These are phyloP conservation scores for Teratosphaeria zuluensis DNA, from an alignment of 2,329 filamentous ascomycete genomes.

Conservation along the genomic window DNA sequence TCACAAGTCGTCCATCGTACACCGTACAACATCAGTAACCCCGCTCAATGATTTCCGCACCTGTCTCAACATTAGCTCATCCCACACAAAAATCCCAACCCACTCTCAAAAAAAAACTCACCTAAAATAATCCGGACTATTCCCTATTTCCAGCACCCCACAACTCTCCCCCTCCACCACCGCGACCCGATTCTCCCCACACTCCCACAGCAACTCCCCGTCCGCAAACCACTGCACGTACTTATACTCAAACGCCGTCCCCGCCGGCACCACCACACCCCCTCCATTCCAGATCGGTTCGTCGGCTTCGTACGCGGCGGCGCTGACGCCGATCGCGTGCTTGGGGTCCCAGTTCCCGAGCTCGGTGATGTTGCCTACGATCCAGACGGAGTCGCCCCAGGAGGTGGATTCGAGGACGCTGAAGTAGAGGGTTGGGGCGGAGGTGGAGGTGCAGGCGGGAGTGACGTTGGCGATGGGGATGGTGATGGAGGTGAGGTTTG, in stretches of 20 bases:
- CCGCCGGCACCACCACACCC: constrained; percentile 44
- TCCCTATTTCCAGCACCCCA: neutral
- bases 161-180: neutral
- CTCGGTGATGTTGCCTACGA: constrained; percentile 49
- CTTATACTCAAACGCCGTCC: constrained; percentile 55
- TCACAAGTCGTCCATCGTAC: neutral
- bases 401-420: constrained; percentile 32
- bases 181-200: constrained; percentile 1
- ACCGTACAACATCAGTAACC: neutral
- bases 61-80: neutral
- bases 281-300: constrained; percentile 50
- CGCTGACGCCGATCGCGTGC: constrained; percentile 47
- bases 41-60: neutral
- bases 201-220: constrained; percentile 53
- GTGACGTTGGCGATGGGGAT: neutral
- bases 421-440: neutral
- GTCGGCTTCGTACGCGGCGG: constrained; percentile 46
- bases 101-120: neutral
- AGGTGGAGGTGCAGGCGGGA: neutral
- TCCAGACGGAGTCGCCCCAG: constrained; percentile 54
- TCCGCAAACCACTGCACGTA: constrained; percentile 50
- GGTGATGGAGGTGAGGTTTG: neutral
- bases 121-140: neutral
- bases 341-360: constrained; percentile 51
- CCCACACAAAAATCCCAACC: neutral